A percentile compares a stretch with the other conserved stretches of the same genome.
phyloP scores from a whole-genome alignment of 169 alveolate species.

The Amoebophrya sp. region DNA sequence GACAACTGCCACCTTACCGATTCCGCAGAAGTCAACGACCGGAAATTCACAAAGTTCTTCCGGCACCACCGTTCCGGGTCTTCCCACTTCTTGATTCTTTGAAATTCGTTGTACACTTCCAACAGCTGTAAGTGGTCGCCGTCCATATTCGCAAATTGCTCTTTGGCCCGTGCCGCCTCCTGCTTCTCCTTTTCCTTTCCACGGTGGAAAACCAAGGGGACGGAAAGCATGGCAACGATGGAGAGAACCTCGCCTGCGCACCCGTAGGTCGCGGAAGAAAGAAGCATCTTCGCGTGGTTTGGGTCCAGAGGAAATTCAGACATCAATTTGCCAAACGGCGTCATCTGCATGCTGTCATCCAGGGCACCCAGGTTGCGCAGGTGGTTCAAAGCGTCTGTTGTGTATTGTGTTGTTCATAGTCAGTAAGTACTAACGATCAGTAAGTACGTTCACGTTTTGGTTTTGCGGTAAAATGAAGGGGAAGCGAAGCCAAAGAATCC shows the following conservation, averaged over 20 bases:
- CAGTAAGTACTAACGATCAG: too few species aligned
- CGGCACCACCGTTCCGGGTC: constrained; percentile 5
- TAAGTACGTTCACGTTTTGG: too few species aligned
- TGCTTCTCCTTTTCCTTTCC: constrained; percentile 71
- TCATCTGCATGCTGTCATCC: constrained; percentile 93
- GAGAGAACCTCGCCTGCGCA: constrained; percentile 81
- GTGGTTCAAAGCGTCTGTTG: constrained; percentile 82
- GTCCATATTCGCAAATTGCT: constrained; percentile 75
- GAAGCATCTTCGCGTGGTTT: constrained; percentile 76
- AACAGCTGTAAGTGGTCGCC: constrained; percentile 93
- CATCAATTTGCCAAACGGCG: constrained; percentile 86
- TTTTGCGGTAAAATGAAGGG: too few species aligned
- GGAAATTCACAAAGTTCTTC: neutral
- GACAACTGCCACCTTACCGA: neutral
- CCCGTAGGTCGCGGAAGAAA: constrained; percentile 63
- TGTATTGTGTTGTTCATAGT: too few species aligned
- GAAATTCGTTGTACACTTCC: constrained; percentile 55
- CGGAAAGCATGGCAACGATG: constrained; percentile 83
- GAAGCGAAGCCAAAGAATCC: neutral
- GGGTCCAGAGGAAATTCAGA: constrained; percentile 95
- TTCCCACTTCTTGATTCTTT: neutral
- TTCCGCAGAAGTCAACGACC: neutral
- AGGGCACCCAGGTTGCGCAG: constrained; percentile 90
- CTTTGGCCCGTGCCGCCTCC: constrained; percentile 61
- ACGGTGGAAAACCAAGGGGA: constrained; percentile 78